Base-by-base conservation (phyloP, 257 asterid genomes). In the Solanum clarkiae region DNA sequence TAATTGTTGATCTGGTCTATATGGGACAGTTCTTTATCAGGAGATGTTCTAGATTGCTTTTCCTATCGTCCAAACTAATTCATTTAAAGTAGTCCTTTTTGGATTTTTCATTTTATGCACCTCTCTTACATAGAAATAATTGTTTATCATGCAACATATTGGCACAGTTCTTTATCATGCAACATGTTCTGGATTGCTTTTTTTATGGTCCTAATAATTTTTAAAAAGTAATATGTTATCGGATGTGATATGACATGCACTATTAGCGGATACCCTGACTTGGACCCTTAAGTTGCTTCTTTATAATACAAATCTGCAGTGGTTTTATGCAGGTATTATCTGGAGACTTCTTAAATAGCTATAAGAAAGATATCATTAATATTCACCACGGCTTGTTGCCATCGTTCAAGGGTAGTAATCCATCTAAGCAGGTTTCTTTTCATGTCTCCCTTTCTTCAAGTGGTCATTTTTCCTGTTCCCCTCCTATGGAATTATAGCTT, bases 361-460 rank as follows among this genome's bases (percentile, higher is more conserved):
- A 94, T 42, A 90, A 91, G 81, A 93, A 88, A 82, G 99, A 96
- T 90, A 82, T 96, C 79, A 95, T 96, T 60, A 96, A 96, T 86
- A 96, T 96, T 91, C 99, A 95, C 88, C 99, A 94, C 55, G 99
- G 99, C 84, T 90, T 96, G 62, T 87, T 96, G 90, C 99, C 99
- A 57, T 95, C 98, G 36, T 96, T 96, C 91, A 96, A 96, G 93
- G 99, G 98, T 75, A 97, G 99, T 83, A 84, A 84, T 88, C 98
- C 99, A 83, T 92, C 98, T 80, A 94, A 90, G 90, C 97, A 96
- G 98, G 99, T 94, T 71, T 36, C 45, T n/a, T 80, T 88, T 74
- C 80, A 26, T 70, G 47, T 87, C 79, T 84, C 49, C 49, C 44
- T 79, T 79, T 14, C 80, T 60, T 86, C 16, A 57, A 49, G 69